A percentile compares a stretch with the other conserved stretches of the same genome.
Conservation (phyloP, 1,139 yeast genomes). For the Protomyces inundatus region DNA sequence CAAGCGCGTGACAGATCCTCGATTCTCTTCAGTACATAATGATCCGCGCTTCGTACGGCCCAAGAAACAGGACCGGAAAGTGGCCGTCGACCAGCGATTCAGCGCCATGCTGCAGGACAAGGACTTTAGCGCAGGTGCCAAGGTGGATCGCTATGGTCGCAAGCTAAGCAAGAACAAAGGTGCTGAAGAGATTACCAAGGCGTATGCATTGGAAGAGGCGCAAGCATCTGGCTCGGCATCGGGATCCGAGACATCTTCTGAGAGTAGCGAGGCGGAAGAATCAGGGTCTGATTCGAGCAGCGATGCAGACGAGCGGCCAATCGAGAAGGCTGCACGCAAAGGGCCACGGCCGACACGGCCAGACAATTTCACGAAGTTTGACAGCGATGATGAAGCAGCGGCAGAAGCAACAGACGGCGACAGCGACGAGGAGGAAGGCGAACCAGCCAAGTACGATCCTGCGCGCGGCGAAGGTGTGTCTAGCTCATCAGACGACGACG, state of each 20-base stretch:
- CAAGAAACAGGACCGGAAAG: conserved; percentile 59
- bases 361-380: conserved; percentile 10
- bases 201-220: conserved; percentile 51
- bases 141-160: conserved; percentile 84
- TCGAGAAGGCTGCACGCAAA: background rate
- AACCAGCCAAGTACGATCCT: conserved; percentile 45
- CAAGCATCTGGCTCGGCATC: conserved; percentile 25
- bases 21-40: conserved; percentile 72
- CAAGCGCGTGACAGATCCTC: conserved; percentile 47
- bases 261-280: conserved; percentile 35
- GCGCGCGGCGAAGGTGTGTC: conserved; percentile 68
- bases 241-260: conserved; percentile 35
- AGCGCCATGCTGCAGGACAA: conserved; percentile 58
- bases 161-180: conserved; percentile 47
- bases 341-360: background rate
- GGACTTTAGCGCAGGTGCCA: conserved; percentile 54
- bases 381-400: conserved; percentile 31
- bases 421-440: conserved; percentile 34
- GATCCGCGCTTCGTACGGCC: conserved; percentile 88
- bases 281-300: conserved; percentile 35
- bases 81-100: conserved; percentile 82
- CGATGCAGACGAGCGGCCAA: background rate
- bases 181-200: conserved; percentile 56
- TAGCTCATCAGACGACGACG: conserved; percentile 42
- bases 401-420: conserved; percentile 36